Base-by-base conservation (phyloP, 192 early-diverging fungal genomes). In the Nowakowskiella sp. region DNA sequence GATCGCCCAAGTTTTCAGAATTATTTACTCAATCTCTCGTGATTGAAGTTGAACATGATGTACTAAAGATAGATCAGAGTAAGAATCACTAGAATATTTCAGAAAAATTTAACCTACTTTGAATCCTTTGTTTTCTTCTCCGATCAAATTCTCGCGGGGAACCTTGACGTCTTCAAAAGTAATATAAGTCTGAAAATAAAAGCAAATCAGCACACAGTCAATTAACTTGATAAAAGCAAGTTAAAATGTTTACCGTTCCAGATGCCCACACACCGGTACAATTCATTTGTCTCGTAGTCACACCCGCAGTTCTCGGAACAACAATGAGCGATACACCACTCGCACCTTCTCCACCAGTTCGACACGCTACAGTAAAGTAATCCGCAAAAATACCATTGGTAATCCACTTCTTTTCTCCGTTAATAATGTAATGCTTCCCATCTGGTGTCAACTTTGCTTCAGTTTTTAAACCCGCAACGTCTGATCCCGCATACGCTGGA, bases 111-210 rank as follows among this genome's bases (percentile, higher is more conserved):
- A 36, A 44, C 24, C 23, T 51, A 55, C n/a, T 59, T 81, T 86
- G 73, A 89, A 89, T 0, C 87, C 87, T 24, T 79, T 69, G 66
- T 88, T 83, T 49, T 72, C 84, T 47, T 85, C 70, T 25, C 89
- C 89, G 44, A 91, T 73, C 49, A 89, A 56, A 58, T 91, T 90
- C 48, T 78, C 80, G 34, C 74, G 84, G 21, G 88, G 85, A 1
- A 91, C 89, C 58, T 79, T 82, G 48, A 91, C 88, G 56, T 91
- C 88, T 52, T 90, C 89, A 64, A 90, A 89, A 9, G 78, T 86
- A 49, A 91, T 76, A 21, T 47, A 16, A 47, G 16, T 21, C n/a
- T n/a, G 46, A 8, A 10, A 47, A 8, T 31, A 21, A 21, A 9
- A 47, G 8, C 16, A 47, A 47, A 31, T 31, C 19, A 28, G 8